Conservation (phyloP, 306 rosid species). For the Prunus campanulata region DNA sequence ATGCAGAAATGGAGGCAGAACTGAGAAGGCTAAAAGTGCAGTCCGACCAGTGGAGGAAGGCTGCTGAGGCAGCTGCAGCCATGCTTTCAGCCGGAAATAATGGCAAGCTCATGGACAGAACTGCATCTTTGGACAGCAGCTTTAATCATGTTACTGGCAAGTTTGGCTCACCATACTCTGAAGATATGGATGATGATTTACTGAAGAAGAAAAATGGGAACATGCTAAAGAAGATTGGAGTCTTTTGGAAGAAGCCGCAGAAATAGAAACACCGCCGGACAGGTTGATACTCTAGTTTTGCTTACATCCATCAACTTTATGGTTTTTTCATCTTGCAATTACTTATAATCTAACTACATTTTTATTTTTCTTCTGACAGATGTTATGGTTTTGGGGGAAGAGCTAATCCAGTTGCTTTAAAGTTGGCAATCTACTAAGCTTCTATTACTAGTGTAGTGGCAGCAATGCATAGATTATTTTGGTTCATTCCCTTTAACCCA, state of each 20-base stretch:
- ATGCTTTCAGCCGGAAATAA: slow-evolving; percentile 80
- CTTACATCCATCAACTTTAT: slow-evolving; percentile 12
- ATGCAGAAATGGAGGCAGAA: slow-evolving; percentile 75
- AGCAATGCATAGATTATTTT: not conserved
- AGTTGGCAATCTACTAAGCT: slow-evolving; percentile 7
- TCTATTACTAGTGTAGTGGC: not conserved
- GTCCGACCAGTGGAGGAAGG: slow-evolving; percentile 96
- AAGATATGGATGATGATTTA: slow-evolving; percentile 69
- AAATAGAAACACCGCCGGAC: slow-evolving; percentile 37
- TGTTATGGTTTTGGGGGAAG: not conserved
- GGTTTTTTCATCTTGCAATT: slow-evolving; percentile 18
- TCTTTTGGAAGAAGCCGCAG: slow-evolving; percentile 95
- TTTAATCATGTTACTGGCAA: slow-evolving; percentile 45
- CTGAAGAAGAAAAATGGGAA: slow-evolving; percentile 93
- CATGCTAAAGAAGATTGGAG: slow-evolving; percentile 94
- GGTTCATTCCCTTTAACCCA: slow-evolving; percentile 1
- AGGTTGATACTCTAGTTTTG: not conserved
- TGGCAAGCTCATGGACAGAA: slow-evolving; percentile 74
- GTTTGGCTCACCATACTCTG: slow-evolving; percentile 51
- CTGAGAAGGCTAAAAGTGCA: slow-evolving; percentile 83
- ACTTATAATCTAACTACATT: not conserved
- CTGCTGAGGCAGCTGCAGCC: slow-evolving; percentile 98
- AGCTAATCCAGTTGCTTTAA: slow-evolving; percentile 3
- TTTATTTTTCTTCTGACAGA: slow-evolving; percentile 4
- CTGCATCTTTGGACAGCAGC: slow-evolving; percentile 66